These are phyloP conservation scores for Yarrowia sp. DNA, from an alignment of 805 yeast genomes.

Conservation along the genomic window DNA sequence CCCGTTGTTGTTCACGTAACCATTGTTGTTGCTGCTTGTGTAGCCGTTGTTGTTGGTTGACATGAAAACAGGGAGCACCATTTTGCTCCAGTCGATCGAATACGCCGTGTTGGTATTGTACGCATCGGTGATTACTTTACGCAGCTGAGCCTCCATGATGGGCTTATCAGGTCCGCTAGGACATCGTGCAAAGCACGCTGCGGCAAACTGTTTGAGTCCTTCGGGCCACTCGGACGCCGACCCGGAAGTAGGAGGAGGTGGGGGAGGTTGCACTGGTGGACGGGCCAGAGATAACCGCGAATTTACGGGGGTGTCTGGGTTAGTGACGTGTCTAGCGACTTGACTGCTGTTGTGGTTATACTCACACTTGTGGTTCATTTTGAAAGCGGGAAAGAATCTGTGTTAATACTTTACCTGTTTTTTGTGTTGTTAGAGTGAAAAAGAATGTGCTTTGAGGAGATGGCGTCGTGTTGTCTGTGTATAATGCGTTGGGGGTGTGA, in stretches of 20 bases:
- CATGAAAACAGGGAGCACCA: constrained; percentile 46
- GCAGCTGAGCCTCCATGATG: constrained; percentile 50
- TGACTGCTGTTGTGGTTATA: neutral
- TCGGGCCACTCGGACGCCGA: constrained; percentile 48
- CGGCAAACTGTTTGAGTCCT: constrained; percentile 51
- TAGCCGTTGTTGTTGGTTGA: neutral
- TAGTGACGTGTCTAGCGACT: neutral
- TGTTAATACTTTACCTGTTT: constrained; percentile 22
- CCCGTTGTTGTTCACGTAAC: neutral
- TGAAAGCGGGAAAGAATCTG: neutral
- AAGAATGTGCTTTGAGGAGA: neutral
- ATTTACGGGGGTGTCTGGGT: constrained; percentile 12
- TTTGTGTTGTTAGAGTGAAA: neutral
- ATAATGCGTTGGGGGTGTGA: neutral
- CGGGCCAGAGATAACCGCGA: constrained; percentile 6
- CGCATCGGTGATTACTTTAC: constrained; percentile 49
- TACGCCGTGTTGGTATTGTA: constrained; percentile 44
- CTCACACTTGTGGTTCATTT: constrained; percentile 14
- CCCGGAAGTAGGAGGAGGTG: constrained; percentile 21
- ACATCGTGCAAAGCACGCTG: constrained; percentile 43
- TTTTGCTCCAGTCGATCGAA: constrained; percentile 53
- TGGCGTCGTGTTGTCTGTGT: neutral
- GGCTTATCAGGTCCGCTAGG: constrained; percentile 38
- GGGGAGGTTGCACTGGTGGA: constrained; percentile 8
- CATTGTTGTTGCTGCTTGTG: neutral